These are phyloP conservation scores for Phytophthora uliginosa DNA, from an alignment of 352 stramenopile genomes.

Conservation along the genomic window DNA sequence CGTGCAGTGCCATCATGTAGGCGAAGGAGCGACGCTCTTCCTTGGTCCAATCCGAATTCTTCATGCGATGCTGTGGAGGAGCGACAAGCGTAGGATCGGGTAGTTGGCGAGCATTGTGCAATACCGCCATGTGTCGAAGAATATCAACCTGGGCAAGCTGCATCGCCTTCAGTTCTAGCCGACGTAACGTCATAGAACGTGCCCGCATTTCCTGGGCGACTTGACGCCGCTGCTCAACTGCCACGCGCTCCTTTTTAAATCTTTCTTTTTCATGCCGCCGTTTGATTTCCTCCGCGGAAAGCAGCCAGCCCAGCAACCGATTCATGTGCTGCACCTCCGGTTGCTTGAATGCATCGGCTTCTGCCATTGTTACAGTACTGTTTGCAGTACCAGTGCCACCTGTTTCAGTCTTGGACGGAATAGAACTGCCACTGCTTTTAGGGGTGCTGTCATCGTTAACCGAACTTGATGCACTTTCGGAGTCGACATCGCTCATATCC, in stretches of 20 bases:
- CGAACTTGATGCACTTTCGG: slow-evolving; percentile 56
- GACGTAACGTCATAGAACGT: slow-evolving; percentile 65
- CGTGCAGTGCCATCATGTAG: slow-evolving; percentile 81
- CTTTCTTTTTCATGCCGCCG: slow-evolving; percentile 80
- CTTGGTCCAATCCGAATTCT: slow-evolving; percentile 88
- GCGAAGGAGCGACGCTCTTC: slow-evolving; percentile 86
- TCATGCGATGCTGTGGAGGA: slow-evolving; percentile 71
- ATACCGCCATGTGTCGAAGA: slow-evolving; percentile 70
- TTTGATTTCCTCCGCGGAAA: slow-evolving; percentile 89
- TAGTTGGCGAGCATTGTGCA: slow-evolving; percentile 77
- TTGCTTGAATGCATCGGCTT: slow-evolving; percentile 80
- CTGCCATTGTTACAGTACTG: slow-evolving; percentile 14
- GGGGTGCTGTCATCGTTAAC: slow-evolving; percentile 42
- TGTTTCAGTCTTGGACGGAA: slow-evolving; percentile 35
- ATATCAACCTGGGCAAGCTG: slow-evolving; percentile 87
- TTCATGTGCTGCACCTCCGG: slow-evolving; percentile 93
- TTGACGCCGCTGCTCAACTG: slow-evolving; percentile 80
- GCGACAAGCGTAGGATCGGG: slow-evolving; percentile 44
- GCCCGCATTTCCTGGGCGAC: slow-evolving; percentile 76
- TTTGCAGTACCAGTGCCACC: not conserved
- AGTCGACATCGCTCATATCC: slow-evolving; percentile 61
- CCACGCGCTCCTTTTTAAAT: slow-evolving; percentile 82
- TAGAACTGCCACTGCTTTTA: slow-evolving; percentile 35
- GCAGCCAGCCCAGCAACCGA: slow-evolving; percentile 84
- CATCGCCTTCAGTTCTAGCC: slow-evolving; percentile 88